A percentile compares a stretch with the other conserved stretches of the same genome.
These are phyloP conservation scores for Stephania japonica DNA, from an alignment of 164 flowering plant genomes.

Conservation along the genomic window DNA sequence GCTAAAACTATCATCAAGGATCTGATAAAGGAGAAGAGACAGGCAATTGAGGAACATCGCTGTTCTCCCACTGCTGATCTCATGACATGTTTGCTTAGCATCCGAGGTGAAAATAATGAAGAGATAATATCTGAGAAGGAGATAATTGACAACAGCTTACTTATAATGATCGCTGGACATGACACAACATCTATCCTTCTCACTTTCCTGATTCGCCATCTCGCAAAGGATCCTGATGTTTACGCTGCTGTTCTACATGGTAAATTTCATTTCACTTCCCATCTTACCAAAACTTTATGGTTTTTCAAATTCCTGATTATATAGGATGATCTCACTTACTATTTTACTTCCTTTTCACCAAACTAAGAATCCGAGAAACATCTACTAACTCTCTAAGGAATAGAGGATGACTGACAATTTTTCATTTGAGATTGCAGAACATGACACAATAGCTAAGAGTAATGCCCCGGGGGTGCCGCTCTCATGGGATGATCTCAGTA, in stretches of 20 bases:
- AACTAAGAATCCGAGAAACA: not conserved
- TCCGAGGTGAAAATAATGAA: slow-evolving; percentile 15
- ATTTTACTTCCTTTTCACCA: not conserved
- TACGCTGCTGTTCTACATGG: slow-evolving; percentile 22
- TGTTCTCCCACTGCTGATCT: slow-evolving; percentile 44
- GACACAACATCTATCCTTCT: slow-evolving; percentile 47
- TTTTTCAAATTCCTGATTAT: not conserved
- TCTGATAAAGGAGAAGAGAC: slow-evolving; percentile 34
- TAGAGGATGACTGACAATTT: not conserved
- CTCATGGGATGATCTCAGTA: slow-evolving; percentile 7
- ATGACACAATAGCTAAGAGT: not conserved
- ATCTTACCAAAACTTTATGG: not conserved
- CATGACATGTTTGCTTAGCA: slow-evolving; percentile 47
- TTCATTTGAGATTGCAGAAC: not conserved
- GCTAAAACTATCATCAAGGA: slow-evolving; percentile 25
- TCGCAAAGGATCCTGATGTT: slow-evolving; percentile 35
- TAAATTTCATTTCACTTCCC: not conserved
- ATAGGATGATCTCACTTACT: not conserved
- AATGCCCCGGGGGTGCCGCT: not conserved
- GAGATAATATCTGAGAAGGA: slow-evolving; percentile 37
- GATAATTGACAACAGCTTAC: slow-evolving; percentile 43
- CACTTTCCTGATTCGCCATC: slow-evolving; percentile 40
- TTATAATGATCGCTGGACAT: slow-evolving; percentile 58
- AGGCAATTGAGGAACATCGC: slow-evolving; percentile 22
- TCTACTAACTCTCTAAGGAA: not conserved